Evolutionary conservation across 495 filamentous ascomycete species (phyloP).

Genomic region (Neurospora hispaniola): DNA sequence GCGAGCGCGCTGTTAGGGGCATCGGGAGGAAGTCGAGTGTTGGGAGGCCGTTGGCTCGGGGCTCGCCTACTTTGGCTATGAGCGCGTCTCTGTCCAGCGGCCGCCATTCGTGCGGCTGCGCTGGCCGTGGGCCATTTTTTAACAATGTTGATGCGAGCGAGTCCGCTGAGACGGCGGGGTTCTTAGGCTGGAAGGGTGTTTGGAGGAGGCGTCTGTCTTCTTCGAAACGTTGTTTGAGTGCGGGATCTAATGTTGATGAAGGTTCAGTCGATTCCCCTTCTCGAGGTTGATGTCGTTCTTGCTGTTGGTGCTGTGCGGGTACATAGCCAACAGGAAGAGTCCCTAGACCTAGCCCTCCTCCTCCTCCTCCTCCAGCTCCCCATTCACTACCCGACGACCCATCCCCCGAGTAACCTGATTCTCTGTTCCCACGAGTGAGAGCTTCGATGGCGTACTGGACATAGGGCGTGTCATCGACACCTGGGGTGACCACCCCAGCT

Average conservation of each 20-base stretch:
- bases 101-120: conserved; percentile 22
- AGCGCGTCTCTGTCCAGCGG: conserved; percentile 13
- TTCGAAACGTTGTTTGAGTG: not conserved
- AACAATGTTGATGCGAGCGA: conserved; percentile 20
- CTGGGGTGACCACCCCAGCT: conserved; percentile 36
- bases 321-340: not conserved
- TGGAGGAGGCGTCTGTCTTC: not conserved
- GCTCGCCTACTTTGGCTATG: conserved; percentile 5
- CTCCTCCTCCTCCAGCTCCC: not conserved
- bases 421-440: conserved; percentile 23
- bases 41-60: conserved; percentile 19
- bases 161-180: conserved; percentile 16
- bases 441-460: conserved; percentile 40
- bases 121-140: conserved; percentile 11
- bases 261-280: not conserved
- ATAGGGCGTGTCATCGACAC: conserved; percentile 37
- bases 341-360: not conserved
- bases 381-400: conserved; percentile 20
- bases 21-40: conserved; percentile 54
- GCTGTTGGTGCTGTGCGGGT: conserved; percentile 1
- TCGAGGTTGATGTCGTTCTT: conserved; percentile 1
- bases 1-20: conserved; percentile 51
- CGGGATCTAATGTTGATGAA: not conserved
- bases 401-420: conserved; percentile 19
- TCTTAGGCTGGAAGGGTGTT: conserved; percentile 1